Evolutionary conservation across 2,329 filamentous ascomycete species (phyloP).

Genomic region (Sporothrix humicola): DNA sequence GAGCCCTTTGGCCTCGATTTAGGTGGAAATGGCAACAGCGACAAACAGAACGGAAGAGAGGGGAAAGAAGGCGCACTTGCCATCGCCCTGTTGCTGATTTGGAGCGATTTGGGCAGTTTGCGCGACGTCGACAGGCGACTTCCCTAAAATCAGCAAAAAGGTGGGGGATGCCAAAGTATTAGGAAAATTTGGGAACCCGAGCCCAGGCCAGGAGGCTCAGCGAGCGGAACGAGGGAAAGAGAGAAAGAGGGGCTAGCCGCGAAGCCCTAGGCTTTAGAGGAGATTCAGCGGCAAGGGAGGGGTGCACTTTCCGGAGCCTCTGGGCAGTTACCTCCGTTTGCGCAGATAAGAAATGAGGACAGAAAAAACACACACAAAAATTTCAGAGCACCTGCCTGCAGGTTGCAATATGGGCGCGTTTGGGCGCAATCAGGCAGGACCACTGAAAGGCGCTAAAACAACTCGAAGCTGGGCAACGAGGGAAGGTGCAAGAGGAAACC

Average conservation of each 20-base stretch:
- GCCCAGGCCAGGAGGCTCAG: constrained; percentile 4
- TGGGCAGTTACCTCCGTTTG: constrained; percentile 8
- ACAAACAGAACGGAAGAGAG: neutral
- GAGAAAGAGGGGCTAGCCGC: constrained; percentile 16
- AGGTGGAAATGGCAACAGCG: too few relatives aligned
- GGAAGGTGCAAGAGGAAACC: neutral
- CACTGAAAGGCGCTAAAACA: constrained; percentile 22
- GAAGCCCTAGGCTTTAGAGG: neutral
- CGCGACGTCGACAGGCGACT: neutral
- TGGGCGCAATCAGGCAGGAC: constrained; percentile 2
- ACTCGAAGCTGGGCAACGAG: neutral
- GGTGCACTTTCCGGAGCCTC: neutral
- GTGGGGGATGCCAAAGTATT: constrained; percentile 36
- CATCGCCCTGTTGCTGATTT: constrained; percentile 11
- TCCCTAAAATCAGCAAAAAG: constrained; percentile 10
- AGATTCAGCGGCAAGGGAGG: constrained; percentile 16
- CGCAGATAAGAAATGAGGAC: constrained; percentile 11
- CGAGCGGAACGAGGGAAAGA: neutral
- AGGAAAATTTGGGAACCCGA: constrained; percentile 32
- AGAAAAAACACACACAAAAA: too few relatives aligned
- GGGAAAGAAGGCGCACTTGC: neutral
- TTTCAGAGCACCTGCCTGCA: constrained; percentile 8
- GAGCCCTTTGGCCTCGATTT: constrained; percentile 3
- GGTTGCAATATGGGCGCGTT: neutral
- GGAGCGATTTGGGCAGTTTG: neutral